These are phyloP conservation scores for Hanseniaspora valbyensis DNA, from an alignment of 805 yeast species.

Conservation along the genomic window DNA sequence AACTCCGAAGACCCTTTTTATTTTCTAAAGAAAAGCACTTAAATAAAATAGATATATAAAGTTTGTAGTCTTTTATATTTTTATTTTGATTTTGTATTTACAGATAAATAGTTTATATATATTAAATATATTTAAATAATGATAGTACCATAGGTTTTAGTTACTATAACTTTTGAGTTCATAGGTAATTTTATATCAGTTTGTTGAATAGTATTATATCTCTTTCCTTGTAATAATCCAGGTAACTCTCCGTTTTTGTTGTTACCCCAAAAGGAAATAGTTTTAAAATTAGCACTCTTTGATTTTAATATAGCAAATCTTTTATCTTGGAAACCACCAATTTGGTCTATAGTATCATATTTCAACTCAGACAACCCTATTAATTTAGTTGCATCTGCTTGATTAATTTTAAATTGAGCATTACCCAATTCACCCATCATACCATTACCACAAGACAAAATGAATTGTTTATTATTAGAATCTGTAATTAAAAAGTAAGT, in stretches of 20 bases:
- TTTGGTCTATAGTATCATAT: slow-evolving; percentile 34
- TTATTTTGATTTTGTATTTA: too few species aligned
- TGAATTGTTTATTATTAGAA: slow-evolving; percentile 22
- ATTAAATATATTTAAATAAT: background rate
- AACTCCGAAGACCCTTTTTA: too few species aligned
- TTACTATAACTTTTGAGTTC: background rate
- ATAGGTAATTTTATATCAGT: background rate
- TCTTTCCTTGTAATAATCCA: slow-evolving; percentile 45
- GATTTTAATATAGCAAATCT: slow-evolving; percentile 39
- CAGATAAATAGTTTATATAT: too few species aligned
- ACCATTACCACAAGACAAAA: slow-evolving; percentile 72
- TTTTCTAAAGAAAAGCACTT: too few species aligned
- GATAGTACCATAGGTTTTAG: slow-evolving; percentile 8
- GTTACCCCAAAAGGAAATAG: slow-evolving; percentile 68
- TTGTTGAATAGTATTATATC: slow-evolving; percentile 24
- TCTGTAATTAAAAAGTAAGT: slow-evolving; percentile 39
- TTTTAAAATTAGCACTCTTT: slow-evolving; percentile 45
- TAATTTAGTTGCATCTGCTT: slow-evolving; percentile 47
- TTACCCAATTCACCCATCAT: slow-evolving; percentile 76
- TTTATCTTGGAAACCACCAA: slow-evolving; percentile 35
- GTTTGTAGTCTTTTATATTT: too few species aligned
- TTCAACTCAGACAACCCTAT: slow-evolving; percentile 26
- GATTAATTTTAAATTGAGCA: slow-evolving; percentile 64
- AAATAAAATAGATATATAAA: too few species aligned
- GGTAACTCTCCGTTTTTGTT: slow-evolving; percentile 34